A percentile compares a stretch with the other conserved stretches of the same genome.
Conservation (phyloP, 805 yeast species). For the Tetrapisispora namnaoensis region DNA sequence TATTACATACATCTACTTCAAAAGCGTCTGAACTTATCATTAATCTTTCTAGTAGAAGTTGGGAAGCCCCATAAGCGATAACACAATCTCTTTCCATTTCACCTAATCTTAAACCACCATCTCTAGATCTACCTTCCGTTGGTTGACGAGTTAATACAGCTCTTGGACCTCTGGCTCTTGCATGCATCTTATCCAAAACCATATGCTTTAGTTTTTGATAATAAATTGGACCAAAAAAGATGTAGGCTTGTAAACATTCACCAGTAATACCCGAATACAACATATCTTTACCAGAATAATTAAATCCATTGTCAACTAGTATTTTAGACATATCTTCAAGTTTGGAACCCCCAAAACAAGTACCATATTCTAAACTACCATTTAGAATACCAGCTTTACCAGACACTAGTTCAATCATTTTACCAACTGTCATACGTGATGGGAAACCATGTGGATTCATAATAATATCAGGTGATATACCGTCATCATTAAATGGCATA, state of each 20-base stretch:
- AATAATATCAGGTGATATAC: slow-evolving; percentile 88
- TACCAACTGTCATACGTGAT: slow-evolving; percentile 99
- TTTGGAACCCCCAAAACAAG: slow-evolving; percentile 98
- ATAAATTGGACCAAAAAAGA: slow-evolving; percentile 96
- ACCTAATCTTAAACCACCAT: slow-evolving; percentile 97
- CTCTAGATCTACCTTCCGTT: slow-evolving; percentile 97
- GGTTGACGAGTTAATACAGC: slow-evolving; percentile 98
- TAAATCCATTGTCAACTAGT: slow-evolving; percentile 82
- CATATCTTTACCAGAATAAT: slow-evolving; percentile 96
- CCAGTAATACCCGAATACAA: slow-evolving; percentile 95
- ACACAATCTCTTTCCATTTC: slow-evolving; percentile 99
- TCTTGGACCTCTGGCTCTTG: slow-evolving; percentile 98
- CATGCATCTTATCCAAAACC: slow-evolving; percentile 99
- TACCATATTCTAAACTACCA: slow-evolving; percentile 89
- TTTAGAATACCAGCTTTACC: slow-evolving; percentile 97
- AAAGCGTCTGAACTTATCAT: slow-evolving; percentile 97
- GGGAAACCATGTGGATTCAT: slow-evolving; percentile 99
- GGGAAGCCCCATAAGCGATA: slow-evolving; percentile 98
- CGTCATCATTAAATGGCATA: slow-evolving; percentile 88
- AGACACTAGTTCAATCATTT: slow-evolving; percentile 90
- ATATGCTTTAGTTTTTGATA: slow-evolving; percentile 97
- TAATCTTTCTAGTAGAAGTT: slow-evolving; percentile 80
- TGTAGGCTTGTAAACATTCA: slow-evolving; percentile 92
- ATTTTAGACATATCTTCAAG: slow-evolving; percentile 90
- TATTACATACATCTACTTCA: slow-evolving; percentile 89